Evolutionary conservation across 2,329 filamentous ascomycete genomes (phyloP).

Genomic region (Ceratocystis lukuohia): DNA sequence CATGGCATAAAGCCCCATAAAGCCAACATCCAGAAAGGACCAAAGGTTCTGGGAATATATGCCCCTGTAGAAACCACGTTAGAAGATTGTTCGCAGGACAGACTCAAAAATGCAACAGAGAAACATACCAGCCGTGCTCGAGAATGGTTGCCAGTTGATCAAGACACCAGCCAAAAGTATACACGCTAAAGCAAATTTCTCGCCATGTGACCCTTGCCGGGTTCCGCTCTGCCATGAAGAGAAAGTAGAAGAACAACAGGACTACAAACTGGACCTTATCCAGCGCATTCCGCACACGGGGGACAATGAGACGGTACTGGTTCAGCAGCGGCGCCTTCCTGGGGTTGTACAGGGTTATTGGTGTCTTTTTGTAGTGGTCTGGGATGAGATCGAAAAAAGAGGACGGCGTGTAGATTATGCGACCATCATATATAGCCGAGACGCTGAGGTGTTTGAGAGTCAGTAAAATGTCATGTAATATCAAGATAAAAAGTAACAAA

Average conservation of each 20-base stretch:
- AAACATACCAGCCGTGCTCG: slow-evolving; percentile 51
- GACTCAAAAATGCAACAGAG: neutral
- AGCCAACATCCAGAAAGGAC: slow-evolving; percentile 74
- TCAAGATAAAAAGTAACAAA: neutral
- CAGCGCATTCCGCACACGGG: slow-evolving; percentile 60
- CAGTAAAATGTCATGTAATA: neutral
- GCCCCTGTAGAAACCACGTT: slow-evolving; percentile 35
- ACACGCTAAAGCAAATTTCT: slow-evolving; percentile 58
- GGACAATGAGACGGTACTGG: slow-evolving; percentile 74
- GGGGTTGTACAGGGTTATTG: slow-evolving; percentile 69
- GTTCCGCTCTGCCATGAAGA: slow-evolving; percentile 57
- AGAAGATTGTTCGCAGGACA: neutral
- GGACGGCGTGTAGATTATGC: slow-evolving; percentile 69
- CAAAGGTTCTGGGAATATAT: slow-evolving; percentile 81
- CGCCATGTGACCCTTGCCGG: slow-evolving; percentile 40
- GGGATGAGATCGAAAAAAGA: slow-evolving; percentile 73
- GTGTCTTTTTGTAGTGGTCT: slow-evolving; percentile 73
- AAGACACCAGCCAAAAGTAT: slow-evolving; percentile 63
- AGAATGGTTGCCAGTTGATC: slow-evolving; percentile 66
- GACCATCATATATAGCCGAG: slow-evolving; percentile 66
- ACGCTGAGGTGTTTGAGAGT: slow-evolving; percentile 31
- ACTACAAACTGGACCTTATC: slow-evolving; percentile 62
- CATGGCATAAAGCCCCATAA: slow-evolving; percentile 54
- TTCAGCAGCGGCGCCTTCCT: slow-evolving; percentile 62
- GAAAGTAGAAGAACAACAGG: slow-evolving; percentile 54